A percentile compares a stretch with the other conserved stretches of the same genome.
phyloP scores from a whole-genome alignment of 768 basidiomycete species.

The Saitozyma podzolica region DNA sequence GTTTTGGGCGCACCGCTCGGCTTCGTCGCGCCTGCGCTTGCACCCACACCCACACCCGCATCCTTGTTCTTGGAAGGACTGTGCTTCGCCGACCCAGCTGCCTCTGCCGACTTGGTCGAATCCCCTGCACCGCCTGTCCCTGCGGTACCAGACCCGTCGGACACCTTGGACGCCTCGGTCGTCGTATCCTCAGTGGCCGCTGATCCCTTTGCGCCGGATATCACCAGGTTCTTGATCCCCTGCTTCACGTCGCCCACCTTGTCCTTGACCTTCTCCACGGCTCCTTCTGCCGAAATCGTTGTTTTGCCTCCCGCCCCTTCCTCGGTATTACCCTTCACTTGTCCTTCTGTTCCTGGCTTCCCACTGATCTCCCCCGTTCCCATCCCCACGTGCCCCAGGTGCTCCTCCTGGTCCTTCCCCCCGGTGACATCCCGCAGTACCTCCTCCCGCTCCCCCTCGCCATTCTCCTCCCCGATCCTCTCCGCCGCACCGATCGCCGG shows the following conservation, averaged over 20 bases:
- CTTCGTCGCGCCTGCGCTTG: neutral
- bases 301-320: neutral
- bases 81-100: neutral
- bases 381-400: neutral
- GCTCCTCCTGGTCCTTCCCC: neutral
- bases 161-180: neutral
- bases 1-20: neutral
- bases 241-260: neutral
- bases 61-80: too few species aligned
- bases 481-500: too few species aligned
- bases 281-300: neutral
- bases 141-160: neutral
- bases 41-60: neutral
- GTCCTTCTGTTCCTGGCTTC: neutral
- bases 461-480: neutral
- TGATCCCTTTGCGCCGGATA: neutral
- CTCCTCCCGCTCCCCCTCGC: neutral
- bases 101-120: neutral
- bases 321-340: neutral
- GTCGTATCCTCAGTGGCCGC: neutral
- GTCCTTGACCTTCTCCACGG: neutral
- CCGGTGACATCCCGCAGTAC: neutral
- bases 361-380: neutral
- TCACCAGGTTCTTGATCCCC: slow-evolving; percentile 1
- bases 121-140: too few species aligned